Evolutionary conservation across 495 filamentous ascomycete genomes (phyloP), one percentile per base, ranked within the genome.

Genomic region (Cercophora newfieldiana): DNA sequence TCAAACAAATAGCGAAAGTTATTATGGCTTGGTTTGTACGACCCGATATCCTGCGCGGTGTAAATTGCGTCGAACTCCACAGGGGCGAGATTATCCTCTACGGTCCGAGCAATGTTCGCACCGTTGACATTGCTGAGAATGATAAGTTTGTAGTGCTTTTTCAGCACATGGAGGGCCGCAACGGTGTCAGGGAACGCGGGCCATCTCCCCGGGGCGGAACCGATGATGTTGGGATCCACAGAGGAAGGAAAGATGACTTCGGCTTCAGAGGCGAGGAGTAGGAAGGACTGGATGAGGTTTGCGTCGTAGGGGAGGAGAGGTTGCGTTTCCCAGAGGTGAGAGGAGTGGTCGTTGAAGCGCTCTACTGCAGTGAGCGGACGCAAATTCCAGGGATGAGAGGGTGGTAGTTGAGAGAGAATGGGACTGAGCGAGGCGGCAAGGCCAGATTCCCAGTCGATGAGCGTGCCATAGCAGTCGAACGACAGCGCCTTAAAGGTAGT

Each of bases 401-500:
- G 48, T 0, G 79, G 78, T 10, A 81, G 75, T 24, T 74, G 74
- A 19, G 74, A 59, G 49, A 83, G 71, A n/a, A 83, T 72, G 0
- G 86, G 83, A 6, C 33, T 48, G 2, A 82, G 72, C 44, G 72
- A 59, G 49, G 63, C 51, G 6, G 59, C 37, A 16, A 80, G 69
- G 65, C 79, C 76, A 48, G 71, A 63, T 74, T 93, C 86, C 89
- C 89, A 91, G 81, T 94, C 90, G 57, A 94, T 87, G 25, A 94
- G 83, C 0, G 92, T 96, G 74, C 91, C 90, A 75, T 91, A 94
- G 81, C 90, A 86, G 75, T 96, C 91, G 79, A 96, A 95, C 72
- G 81, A 91, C 80, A 93, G 86, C 61, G 74, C 68, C 30, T 72
- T 69, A 69, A 74, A 78, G 61, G 65, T 25, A 21, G 75, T 77